Evolutionary conservation across 306 rosid genomes (phyloP), one percentile per base, ranked within the genome.

Genomic region (Prunus armeniaca): DNA sequence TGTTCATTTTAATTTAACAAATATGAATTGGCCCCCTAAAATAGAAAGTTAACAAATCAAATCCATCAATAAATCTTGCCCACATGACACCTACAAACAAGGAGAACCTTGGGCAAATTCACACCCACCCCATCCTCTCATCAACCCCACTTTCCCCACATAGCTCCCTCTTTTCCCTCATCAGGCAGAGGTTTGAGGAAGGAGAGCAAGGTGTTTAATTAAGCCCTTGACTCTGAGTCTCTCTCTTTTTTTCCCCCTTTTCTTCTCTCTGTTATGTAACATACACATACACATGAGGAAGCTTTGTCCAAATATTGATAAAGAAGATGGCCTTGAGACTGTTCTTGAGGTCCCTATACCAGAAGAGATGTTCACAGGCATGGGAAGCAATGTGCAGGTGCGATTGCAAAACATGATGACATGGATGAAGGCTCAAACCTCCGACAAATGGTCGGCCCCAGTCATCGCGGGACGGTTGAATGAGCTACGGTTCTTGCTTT

Each of bases 301-400:
- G 86, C 91, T 92, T n/a, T 92, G 97, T 84, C 98, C 97, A 12
- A 95, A 92, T 78, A 79, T 90, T 5, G 91, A 92, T 18, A 84
- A 65, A 80, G 98, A 92, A 46, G 98, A 95, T 85, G 93, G 95
- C 68, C 89, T 95, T 55, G 98, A 92, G 81, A 95, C 97, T 0
- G 90, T 95, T 70, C 96, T 95, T 2, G 97, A 95, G 86, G 93
- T 95, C 24, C 97, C 97, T 0, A 87, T 95, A 76, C 98, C 98
- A 0, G 97, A 92, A 75, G 98, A 95, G 80, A 88, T 95, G 93
- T 92, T 95, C 83, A 67, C 93, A 2, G 82, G 76, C 77, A 92
- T 95, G 98, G 98, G 97, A 58, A 85, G 41, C 86, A 89, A 84
- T 72, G 82, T 91, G 43, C 67, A 83, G 0, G 46, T 89, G 67